These are phyloP conservation scores for Hypoxylon sp. DNA, from an alignment of 2,329 filamentous ascomycete species.

Conservation along the genomic window DNA sequence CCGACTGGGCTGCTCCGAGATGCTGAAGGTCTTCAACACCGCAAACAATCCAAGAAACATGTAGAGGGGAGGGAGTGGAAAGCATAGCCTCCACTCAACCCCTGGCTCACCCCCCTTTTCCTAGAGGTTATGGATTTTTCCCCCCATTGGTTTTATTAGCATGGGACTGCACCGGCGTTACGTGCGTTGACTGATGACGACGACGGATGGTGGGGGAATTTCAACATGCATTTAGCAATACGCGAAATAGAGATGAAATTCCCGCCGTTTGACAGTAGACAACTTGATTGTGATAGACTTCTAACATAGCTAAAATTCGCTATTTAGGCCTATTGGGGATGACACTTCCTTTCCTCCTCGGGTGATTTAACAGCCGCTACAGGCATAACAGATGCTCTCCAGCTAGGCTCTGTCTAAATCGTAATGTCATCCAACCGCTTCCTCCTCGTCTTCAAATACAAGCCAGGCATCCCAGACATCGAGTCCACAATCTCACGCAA, in stretches of 20 bases:
- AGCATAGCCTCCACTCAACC: not conserved
- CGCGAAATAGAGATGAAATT: constrained; percentile 25
- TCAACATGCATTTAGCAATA: constrained; percentile 32
- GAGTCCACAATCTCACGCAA: not conserved
- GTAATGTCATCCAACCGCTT: not conserved
- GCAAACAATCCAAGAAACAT: not conserved
- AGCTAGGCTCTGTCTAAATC: not conserved
- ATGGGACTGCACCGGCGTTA: constrained; percentile 34
- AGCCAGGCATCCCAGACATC: not conserved
- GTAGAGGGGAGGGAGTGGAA: constrained; percentile 4
- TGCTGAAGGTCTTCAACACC: not conserved
- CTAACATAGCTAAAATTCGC: not conserved
- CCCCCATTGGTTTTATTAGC: constrained; percentile 28
- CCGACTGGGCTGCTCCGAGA: not conserved
- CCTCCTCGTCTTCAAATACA: not conserved
- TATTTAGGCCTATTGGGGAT: not conserved
- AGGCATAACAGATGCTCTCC: not conserved
- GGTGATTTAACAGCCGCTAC: not conserved
- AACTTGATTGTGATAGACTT: constrained; percentile 9
- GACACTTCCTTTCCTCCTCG: not conserved
- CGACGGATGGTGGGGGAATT: constrained; percentile 11
- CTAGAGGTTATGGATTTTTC: not conserved
- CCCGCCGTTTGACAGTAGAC: not conserved
- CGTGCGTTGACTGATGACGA: constrained; percentile 14
- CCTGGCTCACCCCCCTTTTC: not conserved